Conservation (phyloP, 257 asterid genomes). For the Dorcoceras hygrometricum region DNA sequence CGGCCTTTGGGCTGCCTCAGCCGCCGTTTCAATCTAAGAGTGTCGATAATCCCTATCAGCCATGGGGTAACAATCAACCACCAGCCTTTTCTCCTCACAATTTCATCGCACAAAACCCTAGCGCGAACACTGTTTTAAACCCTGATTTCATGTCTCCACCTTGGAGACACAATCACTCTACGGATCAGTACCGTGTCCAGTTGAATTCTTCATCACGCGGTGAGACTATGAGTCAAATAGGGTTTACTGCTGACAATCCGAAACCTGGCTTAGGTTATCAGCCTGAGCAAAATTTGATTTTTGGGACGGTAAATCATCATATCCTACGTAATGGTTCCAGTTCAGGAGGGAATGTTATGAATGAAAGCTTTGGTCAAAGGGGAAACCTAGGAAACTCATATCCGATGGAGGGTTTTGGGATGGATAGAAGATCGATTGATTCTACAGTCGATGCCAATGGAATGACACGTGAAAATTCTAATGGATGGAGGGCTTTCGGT, state of each 20-base stretch:
- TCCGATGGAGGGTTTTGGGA: constrained; percentile 27
- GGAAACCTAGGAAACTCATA: constrained; percentile 22
- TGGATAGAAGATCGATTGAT: constrained; percentile 31
- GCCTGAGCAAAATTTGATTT: constrained; percentile 47
- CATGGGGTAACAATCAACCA: constrained; percentile 42
- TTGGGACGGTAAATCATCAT: constrained; percentile 50
- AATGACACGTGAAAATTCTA: constrained; percentile 27
- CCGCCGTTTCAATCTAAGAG: constrained; percentile 26
- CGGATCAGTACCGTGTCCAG: constrained; percentile 37
- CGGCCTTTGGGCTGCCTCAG: constrained; percentile 29
- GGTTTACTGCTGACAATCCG: constrained; percentile 27
- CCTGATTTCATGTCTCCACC: constrained; percentile 36
- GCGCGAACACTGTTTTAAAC: constrained; percentile 34
- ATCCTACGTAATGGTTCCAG: constrained; percentile 17
- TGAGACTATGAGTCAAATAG: constrained; percentile 32
- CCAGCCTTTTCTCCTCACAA: constrained; percentile 50
- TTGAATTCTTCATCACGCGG: constrained; percentile 19
- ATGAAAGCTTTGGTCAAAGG: constrained; percentile 26
- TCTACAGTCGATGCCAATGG: constrained; percentile 31
- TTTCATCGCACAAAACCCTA: constrained; percentile 68
- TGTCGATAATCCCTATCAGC: constrained; percentile 21
- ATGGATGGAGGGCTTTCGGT: constrained; percentile 28
- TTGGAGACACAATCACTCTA: constrained; percentile 32
- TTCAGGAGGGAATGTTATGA: constrained; percentile 23
- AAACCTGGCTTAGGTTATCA: constrained; percentile 20